phyloP scores from a whole-genome alignment of 306 rosid genomes.

The Ormosia semicastrata region DNA sequence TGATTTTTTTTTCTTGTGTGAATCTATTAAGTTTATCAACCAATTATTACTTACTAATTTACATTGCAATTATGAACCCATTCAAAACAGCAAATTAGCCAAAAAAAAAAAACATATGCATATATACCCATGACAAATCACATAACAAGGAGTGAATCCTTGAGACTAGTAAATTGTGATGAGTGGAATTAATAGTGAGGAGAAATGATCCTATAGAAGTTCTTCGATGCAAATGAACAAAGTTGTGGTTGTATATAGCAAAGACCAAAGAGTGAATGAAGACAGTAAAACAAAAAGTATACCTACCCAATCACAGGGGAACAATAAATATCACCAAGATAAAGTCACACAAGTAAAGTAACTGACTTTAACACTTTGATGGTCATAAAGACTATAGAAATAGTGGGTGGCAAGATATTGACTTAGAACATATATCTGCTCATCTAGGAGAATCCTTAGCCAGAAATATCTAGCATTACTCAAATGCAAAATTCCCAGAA shows the following conservation, averaged over 20 bases:
- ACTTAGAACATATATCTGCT: background rate
- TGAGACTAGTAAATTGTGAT: background rate
- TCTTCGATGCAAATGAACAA: background rate
- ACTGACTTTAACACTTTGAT: background rate
- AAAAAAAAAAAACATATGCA: too few relatives aligned
- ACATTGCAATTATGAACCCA: too few relatives aligned
- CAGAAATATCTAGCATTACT: background rate
- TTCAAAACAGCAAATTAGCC: too few relatives aligned
- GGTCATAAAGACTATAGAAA: background rate
- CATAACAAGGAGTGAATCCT: background rate
- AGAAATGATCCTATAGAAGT: slow-evolving; percentile 7
- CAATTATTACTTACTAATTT: too few relatives aligned
- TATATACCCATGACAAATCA: too few relatives aligned
- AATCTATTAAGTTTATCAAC: too few relatives aligned
- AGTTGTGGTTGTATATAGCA: background rate
- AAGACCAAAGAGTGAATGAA: background rate
- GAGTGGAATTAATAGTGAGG: background rate
- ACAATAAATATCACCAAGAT: background rate
- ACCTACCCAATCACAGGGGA: background rate
- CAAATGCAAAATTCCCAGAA: background rate
- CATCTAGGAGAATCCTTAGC: background rate
- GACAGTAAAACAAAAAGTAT: background rate
- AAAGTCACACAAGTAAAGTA: background rate
- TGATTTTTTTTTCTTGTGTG: too few relatives aligned
- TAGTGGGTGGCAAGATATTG: background rate